A percentile compares a stretch with the other conserved stretches of the same genome.
phyloP scores from a whole-genome alignment of 2,329 filamentous ascomycete genomes.

The Xylariaceae sp. region DNA sequence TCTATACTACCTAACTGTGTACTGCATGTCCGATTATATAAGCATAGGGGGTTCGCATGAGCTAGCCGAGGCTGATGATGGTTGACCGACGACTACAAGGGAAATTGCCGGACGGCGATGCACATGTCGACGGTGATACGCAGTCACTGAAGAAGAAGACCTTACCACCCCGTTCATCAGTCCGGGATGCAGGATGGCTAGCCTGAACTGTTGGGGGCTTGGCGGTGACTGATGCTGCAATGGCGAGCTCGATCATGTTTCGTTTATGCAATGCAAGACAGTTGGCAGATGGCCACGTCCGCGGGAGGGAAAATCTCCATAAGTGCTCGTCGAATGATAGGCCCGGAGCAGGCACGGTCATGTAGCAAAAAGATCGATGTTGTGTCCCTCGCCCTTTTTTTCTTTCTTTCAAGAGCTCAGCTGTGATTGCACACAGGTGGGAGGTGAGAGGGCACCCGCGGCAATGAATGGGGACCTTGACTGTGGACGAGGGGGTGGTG shows the following conservation, averaged over 20 bases:
- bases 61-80: background rate
- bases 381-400: background rate
- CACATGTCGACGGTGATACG: background rate
- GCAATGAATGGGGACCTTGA: too few species aligned
- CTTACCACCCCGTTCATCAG: background rate
- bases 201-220: constrained; percentile 10
- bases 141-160: background rate
- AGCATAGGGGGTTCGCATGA: background rate
- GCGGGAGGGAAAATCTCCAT: background rate
- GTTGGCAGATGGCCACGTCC: constrained; percentile 39
- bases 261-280: constrained; percentile 44
- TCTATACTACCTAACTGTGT: too few species aligned
- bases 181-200: background rate
- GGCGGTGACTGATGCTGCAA: constrained; percentile 10
- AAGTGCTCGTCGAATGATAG: constrained; percentile 14
- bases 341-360: constrained; percentile 6
- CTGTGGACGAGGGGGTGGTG: too few species aligned
- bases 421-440: background rate
- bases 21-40: background rate
- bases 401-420: background rate
- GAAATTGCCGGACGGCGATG: background rate
- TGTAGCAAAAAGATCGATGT: constrained; percentile 9
- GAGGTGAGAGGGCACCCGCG: background rate
- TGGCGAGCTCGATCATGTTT: constrained; percentile 26
- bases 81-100: too few species aligned